Percentiles rank a stretch among this genome's conserved stretches.
Evolutionary conservation across 1,139 yeast species (phyloP).

Genomic region (Yamadazyma spencermartinsiae): DNA sequence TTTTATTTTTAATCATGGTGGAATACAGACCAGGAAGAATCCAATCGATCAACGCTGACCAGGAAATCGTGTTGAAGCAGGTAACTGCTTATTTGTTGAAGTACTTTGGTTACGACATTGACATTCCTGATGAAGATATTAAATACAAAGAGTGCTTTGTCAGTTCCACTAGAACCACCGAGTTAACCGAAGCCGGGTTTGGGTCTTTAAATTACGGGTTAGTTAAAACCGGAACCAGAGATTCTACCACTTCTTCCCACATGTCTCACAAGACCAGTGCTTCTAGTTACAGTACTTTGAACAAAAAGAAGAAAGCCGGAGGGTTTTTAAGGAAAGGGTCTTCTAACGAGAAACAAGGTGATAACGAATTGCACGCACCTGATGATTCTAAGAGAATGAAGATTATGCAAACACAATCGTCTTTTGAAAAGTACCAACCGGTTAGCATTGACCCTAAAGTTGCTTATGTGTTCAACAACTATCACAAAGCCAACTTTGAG

Average conservation of each 20-base stretch:
- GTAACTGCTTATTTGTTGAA: slow-evolving; percentile 40
- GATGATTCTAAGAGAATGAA: slow-evolving; percentile 27
- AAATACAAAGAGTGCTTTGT: slow-evolving; percentile 35
- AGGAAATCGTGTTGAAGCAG: slow-evolving; percentile 43
- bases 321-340: slow-evolving; percentile 18
- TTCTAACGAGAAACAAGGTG: slow-evolving; percentile 11
- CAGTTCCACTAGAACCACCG: slow-evolving; percentile 27
- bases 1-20: too few species aligned
- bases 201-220: slow-evolving; percentile 21
- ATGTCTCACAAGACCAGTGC: slow-evolving; percentile 26
- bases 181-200: slow-evolving; percentile 20
- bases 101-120: slow-evolving; percentile 39
- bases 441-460: slow-evolving; percentile 26
- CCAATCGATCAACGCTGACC: slow-evolving; percentile 41
- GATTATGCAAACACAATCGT: slow-evolving; percentile 31
- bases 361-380: slow-evolving; percentile 18
- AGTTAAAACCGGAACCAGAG: slow-evolving; percentile 27
- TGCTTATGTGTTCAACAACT: slow-evolving; percentile 23
- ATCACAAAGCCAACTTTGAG: slow-evolving; percentile 26
- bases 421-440: slow-evolving; percentile 29
- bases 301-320: slow-evolving; percentile 20
- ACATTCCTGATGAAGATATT: slow-evolving; percentile 33
- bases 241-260: slow-evolving; percentile 28
- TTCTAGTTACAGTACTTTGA: slow-evolving; percentile 16
- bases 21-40: slow-evolving; percentile 41